These are phyloP conservation scores for Citrullus colocynthis DNA, from an alignment of 306 rosid species.

Conservation along the genomic window DNA sequence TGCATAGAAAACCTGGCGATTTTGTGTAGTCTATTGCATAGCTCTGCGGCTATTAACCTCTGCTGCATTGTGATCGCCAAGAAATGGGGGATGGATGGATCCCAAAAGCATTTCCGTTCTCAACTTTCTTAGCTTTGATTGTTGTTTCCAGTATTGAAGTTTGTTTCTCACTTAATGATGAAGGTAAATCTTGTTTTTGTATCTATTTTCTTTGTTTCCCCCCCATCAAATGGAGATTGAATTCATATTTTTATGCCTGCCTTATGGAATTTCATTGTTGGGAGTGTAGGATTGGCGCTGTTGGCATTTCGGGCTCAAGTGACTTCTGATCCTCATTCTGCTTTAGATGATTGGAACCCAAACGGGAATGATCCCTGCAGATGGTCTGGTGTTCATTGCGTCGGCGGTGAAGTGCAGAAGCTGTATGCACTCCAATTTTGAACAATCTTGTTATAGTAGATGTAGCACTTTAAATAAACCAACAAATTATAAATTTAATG, in stretches of 20 bases:
- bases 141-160: constrained; percentile 21
- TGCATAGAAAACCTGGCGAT: constrained; percentile 38
- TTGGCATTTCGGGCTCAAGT: constrained; percentile 45
- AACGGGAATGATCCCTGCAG: constrained; percentile 51
- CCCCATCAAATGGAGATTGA: not conserved
- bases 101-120: constrained; percentile 40
- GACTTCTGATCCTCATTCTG: constrained; percentile 44
- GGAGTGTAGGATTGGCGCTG: constrained; percentile 48
- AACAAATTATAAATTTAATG: not conserved
- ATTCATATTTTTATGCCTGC: not conserved
- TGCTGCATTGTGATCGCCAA: constrained; percentile 36
- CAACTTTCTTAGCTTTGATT: constrained; percentile 36
- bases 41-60: constrained; percentile 24
- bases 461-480: not conserved
- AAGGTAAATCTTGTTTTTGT: constrained; percentile 33
- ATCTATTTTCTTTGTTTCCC: not conserved
- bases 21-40: constrained; percentile 24
- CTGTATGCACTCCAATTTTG: constrained; percentile 24
- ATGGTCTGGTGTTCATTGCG: constrained; percentile 68
- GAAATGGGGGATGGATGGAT: constrained; percentile 67
- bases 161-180: constrained; percentile 56
- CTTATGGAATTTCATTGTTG: not conserved
- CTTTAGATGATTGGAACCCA: constrained; percentile 59
- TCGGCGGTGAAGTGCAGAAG: constrained; percentile 42
- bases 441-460: not conserved